These are phyloP conservation scores for Penicillium sp. DNA, from an alignment of 2,329 filamentous ascomycete genomes.

Conservation along the genomic window DNA sequence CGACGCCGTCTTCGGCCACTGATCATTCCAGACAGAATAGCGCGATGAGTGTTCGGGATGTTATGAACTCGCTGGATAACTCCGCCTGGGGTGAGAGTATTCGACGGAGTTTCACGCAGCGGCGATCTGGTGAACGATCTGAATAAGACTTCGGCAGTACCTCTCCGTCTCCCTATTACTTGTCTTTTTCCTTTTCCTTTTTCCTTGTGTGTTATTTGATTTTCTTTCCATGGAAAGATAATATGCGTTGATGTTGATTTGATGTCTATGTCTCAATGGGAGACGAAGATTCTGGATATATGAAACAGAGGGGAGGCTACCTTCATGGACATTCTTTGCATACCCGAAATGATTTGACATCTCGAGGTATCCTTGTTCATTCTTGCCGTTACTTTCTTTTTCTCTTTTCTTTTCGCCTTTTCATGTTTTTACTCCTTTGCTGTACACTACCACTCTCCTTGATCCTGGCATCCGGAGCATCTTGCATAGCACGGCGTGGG, in stretches of 20 bases:
- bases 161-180: too few relatives aligned
- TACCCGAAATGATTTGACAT: constrained; percentile 9
- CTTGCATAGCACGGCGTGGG: constrained; percentile 32
- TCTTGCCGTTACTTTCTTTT: background rate
- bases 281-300: constrained; percentile 13
- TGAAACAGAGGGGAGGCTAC: background rate
- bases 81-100: constrained; percentile 95
- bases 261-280: constrained; percentile 2
- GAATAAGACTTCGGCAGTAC: constrained; percentile 5
- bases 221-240: constrained; percentile 7
- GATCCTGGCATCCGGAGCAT: constrained; percentile 19
- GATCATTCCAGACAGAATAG: constrained; percentile 66
- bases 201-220: constrained; percentile 13
- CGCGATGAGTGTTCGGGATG: constrained; percentile 73
- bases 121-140: constrained; percentile 39
- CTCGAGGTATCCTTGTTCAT: background rate
- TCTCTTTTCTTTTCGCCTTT: background rate
- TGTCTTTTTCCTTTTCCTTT: background rate
- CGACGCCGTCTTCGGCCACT: constrained; percentile 11
- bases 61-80: constrained; percentile 83
- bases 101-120: constrained; percentile 78
- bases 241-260: background rate
- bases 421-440: constrained; percentile 14
- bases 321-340: constrained; percentile 9
- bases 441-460: constrained; percentile 22